A percentile compares a stretch with the other conserved stretches of the same genome.
Evolutionary conservation across 371 early-diverging fungal genomes (phyloP).

Genomic region (Conidiobolus coronatus): DNA sequence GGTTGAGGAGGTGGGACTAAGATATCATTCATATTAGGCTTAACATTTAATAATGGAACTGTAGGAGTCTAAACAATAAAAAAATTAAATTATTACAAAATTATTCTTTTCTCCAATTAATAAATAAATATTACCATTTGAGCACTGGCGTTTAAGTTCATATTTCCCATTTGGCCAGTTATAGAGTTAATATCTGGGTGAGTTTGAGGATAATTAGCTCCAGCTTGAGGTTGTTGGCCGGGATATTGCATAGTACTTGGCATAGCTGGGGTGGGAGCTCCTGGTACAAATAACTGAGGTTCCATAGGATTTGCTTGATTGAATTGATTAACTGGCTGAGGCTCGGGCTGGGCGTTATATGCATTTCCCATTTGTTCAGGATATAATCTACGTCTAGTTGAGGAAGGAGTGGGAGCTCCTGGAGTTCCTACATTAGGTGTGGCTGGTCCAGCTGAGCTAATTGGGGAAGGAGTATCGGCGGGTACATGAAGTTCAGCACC

Average conservation of each 20-base stretch:
- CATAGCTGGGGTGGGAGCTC: too few species aligned
- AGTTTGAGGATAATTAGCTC: too few species aligned
- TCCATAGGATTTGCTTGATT: not conserved
- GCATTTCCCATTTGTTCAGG: not conserved
- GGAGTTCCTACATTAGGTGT: not conserved
- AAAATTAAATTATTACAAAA: not conserved
- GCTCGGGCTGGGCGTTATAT: not conserved
- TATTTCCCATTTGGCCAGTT: slow-evolving; percentile 1
- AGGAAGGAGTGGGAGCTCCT: not conserved
- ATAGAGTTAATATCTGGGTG: not conserved
- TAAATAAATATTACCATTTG: not conserved
- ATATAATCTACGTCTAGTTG: not conserved
- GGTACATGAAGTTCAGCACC: not conserved
- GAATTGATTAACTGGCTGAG: not conserved
- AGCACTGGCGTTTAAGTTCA: not conserved
- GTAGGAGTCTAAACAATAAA: slow-evolving; percentile 8
- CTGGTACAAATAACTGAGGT: too few species aligned
- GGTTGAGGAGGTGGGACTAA: slow-evolving; percentile 24
- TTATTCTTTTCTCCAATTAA: too few species aligned
- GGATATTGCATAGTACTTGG: too few species aligned
- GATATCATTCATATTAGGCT: slow-evolving; percentile 28
- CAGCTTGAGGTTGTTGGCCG: too few species aligned
- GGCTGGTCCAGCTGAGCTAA: not conserved
- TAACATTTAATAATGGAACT: slow-evolving; percentile 22
- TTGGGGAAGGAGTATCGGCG: not conserved